phyloP scores from a whole-genome alignment of 345 rosid genomes.

The Zanthoxylum bungeanum region DNA sequence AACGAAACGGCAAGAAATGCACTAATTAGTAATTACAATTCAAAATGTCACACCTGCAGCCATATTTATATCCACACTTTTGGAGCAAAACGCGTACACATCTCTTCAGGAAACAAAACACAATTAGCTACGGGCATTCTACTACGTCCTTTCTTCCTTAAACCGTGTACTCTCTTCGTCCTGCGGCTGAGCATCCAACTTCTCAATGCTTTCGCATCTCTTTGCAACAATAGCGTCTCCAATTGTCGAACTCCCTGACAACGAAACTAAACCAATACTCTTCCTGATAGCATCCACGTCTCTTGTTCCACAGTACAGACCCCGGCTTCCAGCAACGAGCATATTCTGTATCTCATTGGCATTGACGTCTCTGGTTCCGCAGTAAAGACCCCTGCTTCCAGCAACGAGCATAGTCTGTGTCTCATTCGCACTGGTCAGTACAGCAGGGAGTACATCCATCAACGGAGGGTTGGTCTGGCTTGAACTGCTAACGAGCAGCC shows the following conservation, averaged over 20 bases:
- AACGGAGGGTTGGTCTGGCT: slow-evolving; percentile 45
- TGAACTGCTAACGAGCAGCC: slow-evolving; percentile 74
- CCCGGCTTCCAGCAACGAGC: slow-evolving; percentile 55
- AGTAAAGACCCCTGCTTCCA: slow-evolving; percentile 71
- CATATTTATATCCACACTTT: slow-evolving; percentile 22
- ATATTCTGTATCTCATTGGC: slow-evolving; percentile 35
- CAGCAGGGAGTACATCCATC: slow-evolving; percentile 45
- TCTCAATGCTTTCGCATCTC: background rate
- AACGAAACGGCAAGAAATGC: slow-evolving; percentile 8
- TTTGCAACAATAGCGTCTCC: slow-evolving; percentile 11
- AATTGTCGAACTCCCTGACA: slow-evolving; percentile 26
- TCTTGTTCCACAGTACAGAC: slow-evolving; percentile 51
- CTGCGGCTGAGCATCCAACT: slow-evolving; percentile 4
- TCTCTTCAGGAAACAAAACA: slow-evolving; percentile 9
- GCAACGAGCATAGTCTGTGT: slow-evolving; percentile 34
- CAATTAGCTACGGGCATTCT: background rate
- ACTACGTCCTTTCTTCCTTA: slow-evolving; percentile 21
- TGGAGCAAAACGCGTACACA: background rate
- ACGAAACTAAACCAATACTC: slow-evolving; percentile 40
- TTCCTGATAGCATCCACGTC: slow-evolving; percentile 42
- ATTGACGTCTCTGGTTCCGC: slow-evolving; percentile 45
- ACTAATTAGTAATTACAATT: slow-evolving; percentile 42
- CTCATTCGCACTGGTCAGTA: slow-evolving; percentile 31
- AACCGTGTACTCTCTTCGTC: slow-evolving; percentile 16
- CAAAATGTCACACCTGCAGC: slow-evolving; percentile 26